Percentiles rank a stretch among this genome's conserved stretches.
Conservation (phyloP, 352 stramenopile genomes). For the Phytophthora capsici region DNA sequence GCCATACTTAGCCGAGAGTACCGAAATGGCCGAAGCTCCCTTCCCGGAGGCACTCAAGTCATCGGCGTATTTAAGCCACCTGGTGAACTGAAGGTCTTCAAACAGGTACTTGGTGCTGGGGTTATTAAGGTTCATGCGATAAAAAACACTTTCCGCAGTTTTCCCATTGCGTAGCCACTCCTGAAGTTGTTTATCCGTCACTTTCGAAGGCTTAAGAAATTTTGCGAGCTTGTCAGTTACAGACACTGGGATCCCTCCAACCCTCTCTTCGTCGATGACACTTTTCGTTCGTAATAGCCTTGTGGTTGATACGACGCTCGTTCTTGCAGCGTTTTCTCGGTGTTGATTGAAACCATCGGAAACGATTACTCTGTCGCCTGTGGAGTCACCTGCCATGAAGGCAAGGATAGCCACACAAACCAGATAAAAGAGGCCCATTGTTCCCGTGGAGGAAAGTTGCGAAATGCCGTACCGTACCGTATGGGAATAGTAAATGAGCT, state of each 20-base stretch:
- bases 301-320: background rate
- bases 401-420: too few species aligned
- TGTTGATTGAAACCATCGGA: background rate
- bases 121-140: background rate
- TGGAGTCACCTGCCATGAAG: too few species aligned
- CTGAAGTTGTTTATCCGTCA: background rate
- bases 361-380: too few species aligned
- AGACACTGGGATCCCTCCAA: background rate
- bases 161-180: background rate
- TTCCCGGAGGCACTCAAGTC: background rate
- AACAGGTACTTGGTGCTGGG: too few species aligned
- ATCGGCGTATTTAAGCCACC: background rate
- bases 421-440: too few species aligned
- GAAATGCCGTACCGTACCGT: too few species aligned
- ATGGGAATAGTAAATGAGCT: too few species aligned
- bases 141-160: background rate
- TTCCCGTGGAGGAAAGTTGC: too few species aligned
- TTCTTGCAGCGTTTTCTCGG: background rate
- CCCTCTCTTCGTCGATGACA: background rate
- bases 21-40: conserved; percentile 1
- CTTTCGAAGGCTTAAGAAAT: background rate
- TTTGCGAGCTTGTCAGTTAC: background rate
- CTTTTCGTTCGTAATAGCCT: background rate
- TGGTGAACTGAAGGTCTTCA: background rate
- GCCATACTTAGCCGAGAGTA: background rate